These are phyloP conservation scores for Pistacia integerrima DNA, from an alignment of 345 rosid genomes.

Conservation along the genomic window DNA sequence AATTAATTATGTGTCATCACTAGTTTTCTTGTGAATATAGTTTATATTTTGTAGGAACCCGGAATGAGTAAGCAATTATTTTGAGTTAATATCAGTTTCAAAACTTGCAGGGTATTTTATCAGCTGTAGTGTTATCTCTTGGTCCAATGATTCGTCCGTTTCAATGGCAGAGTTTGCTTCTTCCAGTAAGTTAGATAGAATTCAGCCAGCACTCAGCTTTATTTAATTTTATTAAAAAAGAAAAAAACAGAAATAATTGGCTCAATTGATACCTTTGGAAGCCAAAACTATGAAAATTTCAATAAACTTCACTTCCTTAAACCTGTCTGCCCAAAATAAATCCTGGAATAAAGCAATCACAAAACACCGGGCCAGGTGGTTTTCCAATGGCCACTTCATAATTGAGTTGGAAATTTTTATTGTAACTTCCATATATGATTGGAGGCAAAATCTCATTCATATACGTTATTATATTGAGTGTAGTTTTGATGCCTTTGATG, in stretches of 20 bases:
- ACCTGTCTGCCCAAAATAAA: not conserved
- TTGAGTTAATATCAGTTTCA: slow-evolving; percentile 21
- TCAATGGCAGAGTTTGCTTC: slow-evolving; percentile 97
- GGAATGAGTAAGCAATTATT: slow-evolving; percentile 13
- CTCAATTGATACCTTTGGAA: not conserved
- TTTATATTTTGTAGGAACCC: not conserved
- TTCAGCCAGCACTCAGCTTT: not conserved
- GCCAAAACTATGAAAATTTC: not conserved
- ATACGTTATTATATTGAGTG: not conserved
- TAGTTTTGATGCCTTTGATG: not conserved
- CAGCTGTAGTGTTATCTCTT: slow-evolving; percentile 82
- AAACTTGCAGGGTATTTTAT: slow-evolving; percentile 80
- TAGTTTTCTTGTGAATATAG: too few relatives aligned
- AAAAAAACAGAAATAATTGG: not conserved
- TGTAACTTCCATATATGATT: not conserved
- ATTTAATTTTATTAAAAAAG: too few relatives aligned
- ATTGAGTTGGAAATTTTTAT: not conserved
- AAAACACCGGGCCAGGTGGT: not conserved
- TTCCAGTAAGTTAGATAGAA: slow-evolving; percentile 68
- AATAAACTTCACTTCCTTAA: not conserved
- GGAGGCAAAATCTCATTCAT: not conserved
- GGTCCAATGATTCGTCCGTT: slow-evolving; percentile 91
- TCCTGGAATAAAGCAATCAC: slow-evolving; percentile 8
- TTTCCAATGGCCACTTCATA: not conserved
- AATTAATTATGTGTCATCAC: slow-evolving; percentile 3